Conservation (phyloP, 768 basidiomycete genomes). For the Phanerochaete sordida region DNA sequence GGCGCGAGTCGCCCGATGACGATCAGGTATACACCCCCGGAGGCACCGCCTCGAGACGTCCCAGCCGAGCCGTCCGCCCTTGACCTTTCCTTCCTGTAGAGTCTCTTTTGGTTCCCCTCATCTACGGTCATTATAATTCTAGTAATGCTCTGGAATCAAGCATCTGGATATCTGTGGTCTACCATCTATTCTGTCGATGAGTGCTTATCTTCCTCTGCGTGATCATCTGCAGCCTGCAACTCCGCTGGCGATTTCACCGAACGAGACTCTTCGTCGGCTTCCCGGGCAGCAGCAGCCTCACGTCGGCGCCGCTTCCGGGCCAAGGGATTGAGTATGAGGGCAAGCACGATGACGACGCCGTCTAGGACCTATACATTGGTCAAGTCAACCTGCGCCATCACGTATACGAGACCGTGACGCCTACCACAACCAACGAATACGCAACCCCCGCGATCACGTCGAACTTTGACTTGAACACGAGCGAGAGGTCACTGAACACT, state of each 20-base stretch:
- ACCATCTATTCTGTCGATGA: no score
- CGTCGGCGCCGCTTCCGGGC: conserved; percentile 35
- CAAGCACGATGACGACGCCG: conserved; percentile 53
- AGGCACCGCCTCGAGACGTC: neutral
- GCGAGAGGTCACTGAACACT: conserved; percentile 64
- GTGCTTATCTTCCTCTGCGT: no score
- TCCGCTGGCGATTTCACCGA: no score
- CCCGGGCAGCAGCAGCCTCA: no score
- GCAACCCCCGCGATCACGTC: conserved; percentile 60
- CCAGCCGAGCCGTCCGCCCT: conserved; percentile 3
- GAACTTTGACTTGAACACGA: conserved; percentile 60
- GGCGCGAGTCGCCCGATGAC: conserved; percentile 20
- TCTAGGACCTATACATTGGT: conserved; percentile 49
- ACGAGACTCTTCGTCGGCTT: no score
- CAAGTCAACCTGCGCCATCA: neutral
- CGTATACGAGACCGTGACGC: no score
- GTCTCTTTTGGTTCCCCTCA: neutral
- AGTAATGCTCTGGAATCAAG: neutral
- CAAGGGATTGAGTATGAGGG: conserved; percentile 62
- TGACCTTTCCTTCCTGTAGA: neutral
- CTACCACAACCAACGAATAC: conserved; percentile 57
- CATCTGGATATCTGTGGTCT: neutral
- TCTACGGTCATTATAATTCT: conserved; percentile 1
- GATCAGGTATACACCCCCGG: conserved; percentile 12
- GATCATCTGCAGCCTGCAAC: no score